phyloP scores from a whole-genome alignment of 805 yeast species.

The Candida insectalens region DNA sequence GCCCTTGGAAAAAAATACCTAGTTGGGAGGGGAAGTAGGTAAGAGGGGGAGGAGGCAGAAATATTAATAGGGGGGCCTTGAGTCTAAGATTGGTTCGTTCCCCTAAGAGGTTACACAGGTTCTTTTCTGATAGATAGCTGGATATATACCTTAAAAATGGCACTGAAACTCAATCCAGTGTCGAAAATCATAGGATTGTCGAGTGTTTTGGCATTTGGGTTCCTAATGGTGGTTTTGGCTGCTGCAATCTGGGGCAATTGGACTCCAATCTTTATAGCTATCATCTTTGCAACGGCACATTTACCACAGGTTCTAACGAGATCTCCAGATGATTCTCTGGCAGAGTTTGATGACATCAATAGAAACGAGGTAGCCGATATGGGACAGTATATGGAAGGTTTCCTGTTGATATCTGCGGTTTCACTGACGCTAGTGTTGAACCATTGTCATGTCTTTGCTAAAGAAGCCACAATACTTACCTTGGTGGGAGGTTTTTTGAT shows the following conservation, averaged over 20 bases:
- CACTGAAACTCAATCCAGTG: conserved; percentile 42
- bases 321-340: conserved; percentile 36
- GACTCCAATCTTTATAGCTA: conserved; percentile 70
- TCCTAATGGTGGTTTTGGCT: conserved; percentile 76
- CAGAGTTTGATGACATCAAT: conserved; percentile 39
- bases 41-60: too few species aligned
- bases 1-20: too few species aligned
- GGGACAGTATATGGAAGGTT: conserved; percentile 73
- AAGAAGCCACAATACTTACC: conserved; percentile 66
- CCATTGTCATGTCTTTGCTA: conserved; percentile 65
- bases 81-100: too few species aligned
- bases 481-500: conserved; percentile 77
- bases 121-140: too few species aligned
- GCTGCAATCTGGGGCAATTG: conserved; percentile 85
- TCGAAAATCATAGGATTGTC: conserved; percentile 72
- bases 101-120: too few species aligned
- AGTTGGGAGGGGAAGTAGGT: too few species aligned
- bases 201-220: conserved; percentile 78
- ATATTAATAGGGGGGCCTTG: too few species aligned
- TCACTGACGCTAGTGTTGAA: conserved; percentile 66
- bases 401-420: conserved; percentile 66
- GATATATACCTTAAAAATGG: too few species aligned
- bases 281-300: conserved; percentile 61
- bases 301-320: conserved; percentile 40
- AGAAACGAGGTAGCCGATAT: conserved; percentile 50